Evolutionary conservation across 1,284 basidiomycete genomes (phyloP), one percentile per base, ranked within the genome.

Genomic region (Ceratobasidium theobromae): DNA sequence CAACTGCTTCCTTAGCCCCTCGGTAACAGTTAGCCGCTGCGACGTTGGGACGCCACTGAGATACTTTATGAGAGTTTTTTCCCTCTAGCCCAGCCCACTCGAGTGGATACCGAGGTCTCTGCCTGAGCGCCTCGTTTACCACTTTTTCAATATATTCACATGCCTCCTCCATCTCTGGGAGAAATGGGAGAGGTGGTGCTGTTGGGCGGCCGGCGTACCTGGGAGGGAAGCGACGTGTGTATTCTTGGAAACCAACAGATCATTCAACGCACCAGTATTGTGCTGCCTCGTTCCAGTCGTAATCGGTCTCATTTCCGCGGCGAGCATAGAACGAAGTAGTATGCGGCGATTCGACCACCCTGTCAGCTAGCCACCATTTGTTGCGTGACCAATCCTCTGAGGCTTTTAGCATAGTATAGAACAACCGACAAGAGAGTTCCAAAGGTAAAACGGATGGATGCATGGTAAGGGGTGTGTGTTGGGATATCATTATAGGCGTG

Each of bases 11-110:
- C 70, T 88, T 87, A 5, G 84, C 82, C 2, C 94, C 95, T 65
- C 78, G 87, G 72, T 97, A 98, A 71, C 91, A 88, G 73, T 98
- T 98, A 2, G 92, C 86, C 0, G 92, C 95, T 3, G 93, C 93
- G 25, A 95, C 91, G 72, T 95, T 96, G 0, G 95, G 93, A 52
- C 83, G 79, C 95, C 95, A 98, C 78, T 73, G 18, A 75, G 60
- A 49, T 11, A 23, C 27, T 33, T 30, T 25, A 41, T 62, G 3
- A 43, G 81, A 74, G 21, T 43, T 23, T 3, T 43, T 30, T 8
- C 67, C 73, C 27, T 77, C 76, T 12, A 72, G 72, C 0, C 84
- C 85, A 14, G 77, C 81, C 84, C 89, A 96, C 76, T 97, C 94
- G 2, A 88, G 77, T 1, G 84, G 81, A 74, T 85, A 89, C 9